Conservation (phyloP, 1,284 basidiomycete genomes). For the Cutaneotrichosporon sp. region DNA sequence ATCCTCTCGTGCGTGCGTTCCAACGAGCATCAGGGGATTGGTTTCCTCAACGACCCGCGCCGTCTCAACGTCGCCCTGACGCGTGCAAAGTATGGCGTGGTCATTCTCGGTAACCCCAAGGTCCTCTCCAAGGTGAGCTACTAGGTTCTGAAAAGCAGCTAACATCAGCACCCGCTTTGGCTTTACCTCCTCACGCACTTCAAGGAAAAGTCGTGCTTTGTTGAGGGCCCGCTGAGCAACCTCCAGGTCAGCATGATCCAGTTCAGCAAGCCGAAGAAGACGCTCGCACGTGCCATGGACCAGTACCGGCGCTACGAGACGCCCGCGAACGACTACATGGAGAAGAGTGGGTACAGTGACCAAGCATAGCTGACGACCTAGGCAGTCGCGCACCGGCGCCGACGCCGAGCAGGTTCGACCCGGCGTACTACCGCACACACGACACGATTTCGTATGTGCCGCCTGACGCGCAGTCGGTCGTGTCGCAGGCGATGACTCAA, state of each 20-base stretch:
- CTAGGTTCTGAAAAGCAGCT: neutral
- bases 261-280: conserved; percentile 88
- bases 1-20: conserved; percentile 98
- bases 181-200: conserved; percentile 97
- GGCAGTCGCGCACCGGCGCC: conserved; percentile 54
- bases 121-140: conserved; percentile 87
- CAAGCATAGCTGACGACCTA: neutral
- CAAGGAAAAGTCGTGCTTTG: conserved; percentile 90
- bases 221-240: conserved; percentile 95
- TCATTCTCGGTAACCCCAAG: conserved; percentile 97
- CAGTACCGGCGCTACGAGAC: conserved; percentile 80
- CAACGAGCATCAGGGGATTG: conserved; percentile 99
- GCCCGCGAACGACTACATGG: conserved; percentile 60
- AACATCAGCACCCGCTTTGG: conserved; percentile 87
- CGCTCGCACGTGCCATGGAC: conserved; percentile 78
- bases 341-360: conserved; percentile 24
- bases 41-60: conserved; percentile 96
- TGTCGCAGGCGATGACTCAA: conserved; percentile 82
- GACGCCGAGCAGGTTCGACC: conserved; percentile 83
- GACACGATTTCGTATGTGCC: conserved; percentile 92
- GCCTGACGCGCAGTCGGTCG: conserved; percentile 85
- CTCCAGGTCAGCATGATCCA: conserved; percentile 98
- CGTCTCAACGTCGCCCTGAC: conserved; percentile 96
- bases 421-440: conserved; percentile 90
- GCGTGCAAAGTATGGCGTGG: conserved; percentile 94